Percentiles rank a stretch among this genome's conserved stretches.
phyloP scores from a whole-genome alignment of 305 asterid genomes.

The Plantago coronopus region DNA sequence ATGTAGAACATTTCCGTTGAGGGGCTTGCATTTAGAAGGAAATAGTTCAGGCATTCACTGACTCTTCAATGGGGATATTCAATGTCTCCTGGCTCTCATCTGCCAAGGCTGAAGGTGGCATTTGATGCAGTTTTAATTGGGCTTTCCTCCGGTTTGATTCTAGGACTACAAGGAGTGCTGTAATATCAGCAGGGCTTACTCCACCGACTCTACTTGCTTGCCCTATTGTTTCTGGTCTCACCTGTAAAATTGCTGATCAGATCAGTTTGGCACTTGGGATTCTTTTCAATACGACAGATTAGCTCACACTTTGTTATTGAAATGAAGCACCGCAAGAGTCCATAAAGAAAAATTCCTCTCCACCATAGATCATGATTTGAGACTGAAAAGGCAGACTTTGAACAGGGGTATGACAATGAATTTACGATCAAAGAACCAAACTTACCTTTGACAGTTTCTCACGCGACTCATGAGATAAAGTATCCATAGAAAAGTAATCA shows the following conservation, averaged over 20 bases:
- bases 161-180: conserved; percentile 85
- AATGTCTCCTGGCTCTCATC: conserved; percentile 31
- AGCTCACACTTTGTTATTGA: background rate
- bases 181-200: conserved; percentile 94
- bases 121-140: conserved; percentile 38
- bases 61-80: conserved; percentile 28
- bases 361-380: background rate
- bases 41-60: conserved; percentile 22
- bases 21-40: background rate
- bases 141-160: conserved; percentile 82
- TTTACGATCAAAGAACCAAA: conserved; percentile 10
- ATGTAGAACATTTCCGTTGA: no score
- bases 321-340: background rate
- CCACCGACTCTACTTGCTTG: conserved; percentile 99
- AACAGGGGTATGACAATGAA: no score
- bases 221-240: conserved; percentile 94
- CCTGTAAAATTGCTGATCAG: conserved; percentile 37
- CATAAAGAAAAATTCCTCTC: background rate
- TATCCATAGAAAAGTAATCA: conserved; percentile 73
- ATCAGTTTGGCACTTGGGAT: background rate
- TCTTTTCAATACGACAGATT: background rate
- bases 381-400: no score
- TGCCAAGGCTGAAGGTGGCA: conserved; percentile 23
- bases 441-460: conserved; percentile 92
- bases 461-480: conserved; percentile 88